Evolutionary conservation across 1,284 basidiomycete species (phyloP).

Genomic region (Psilocybe mexicana): DNA sequence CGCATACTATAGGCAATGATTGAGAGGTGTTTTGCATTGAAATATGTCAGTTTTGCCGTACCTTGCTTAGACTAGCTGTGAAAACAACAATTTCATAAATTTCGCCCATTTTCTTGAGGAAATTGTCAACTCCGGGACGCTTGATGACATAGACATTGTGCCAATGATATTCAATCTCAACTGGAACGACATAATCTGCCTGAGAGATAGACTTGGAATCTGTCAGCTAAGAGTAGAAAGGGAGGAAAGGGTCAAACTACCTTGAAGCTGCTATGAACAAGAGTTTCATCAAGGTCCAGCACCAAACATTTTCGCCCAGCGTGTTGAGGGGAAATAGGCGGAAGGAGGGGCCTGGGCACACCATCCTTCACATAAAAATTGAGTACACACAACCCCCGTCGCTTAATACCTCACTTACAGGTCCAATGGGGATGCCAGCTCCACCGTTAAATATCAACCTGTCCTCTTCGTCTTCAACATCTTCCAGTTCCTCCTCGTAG

Average conservation of each 20-base stretch:
- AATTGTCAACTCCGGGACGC: constrained; percentile 96
- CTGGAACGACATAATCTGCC: constrained; percentile 97
- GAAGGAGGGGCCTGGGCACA: constrained; percentile 79
- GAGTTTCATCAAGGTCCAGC: constrained; percentile 93
- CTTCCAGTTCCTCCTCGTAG: constrained; percentile 48
- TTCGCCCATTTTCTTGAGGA: constrained; percentile 96
- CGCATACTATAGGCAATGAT: constrained; percentile 69
- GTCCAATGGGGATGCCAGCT: constrained; percentile 54
- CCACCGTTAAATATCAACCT: constrained; percentile 50
- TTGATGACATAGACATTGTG: constrained; percentile 99
- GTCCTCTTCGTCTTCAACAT: constrained; percentile 53
- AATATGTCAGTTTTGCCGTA: constrained; percentile 28
- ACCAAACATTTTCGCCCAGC: constrained; percentile 90
- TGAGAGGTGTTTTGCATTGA: constrained; percentile 5
- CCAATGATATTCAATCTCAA: constrained; percentile 97
- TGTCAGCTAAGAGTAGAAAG: constrained; percentile 7
- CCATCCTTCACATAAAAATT: constrained; percentile 62
- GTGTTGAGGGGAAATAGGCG: constrained; percentile 73
- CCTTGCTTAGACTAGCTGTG: constrained; percentile 96
- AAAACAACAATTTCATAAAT: constrained; percentile 99
- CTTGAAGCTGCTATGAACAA: constrained; percentile 94
- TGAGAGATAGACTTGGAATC: constrained; percentile 81
- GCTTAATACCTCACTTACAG: constrained; percentile 33
- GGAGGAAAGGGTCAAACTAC: constrained; percentile 36
- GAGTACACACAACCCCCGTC: background rate